Conservation (phyloP, 2,329 filamentous ascomycete genomes). For the Cladosporium cucumerinum region DNA sequence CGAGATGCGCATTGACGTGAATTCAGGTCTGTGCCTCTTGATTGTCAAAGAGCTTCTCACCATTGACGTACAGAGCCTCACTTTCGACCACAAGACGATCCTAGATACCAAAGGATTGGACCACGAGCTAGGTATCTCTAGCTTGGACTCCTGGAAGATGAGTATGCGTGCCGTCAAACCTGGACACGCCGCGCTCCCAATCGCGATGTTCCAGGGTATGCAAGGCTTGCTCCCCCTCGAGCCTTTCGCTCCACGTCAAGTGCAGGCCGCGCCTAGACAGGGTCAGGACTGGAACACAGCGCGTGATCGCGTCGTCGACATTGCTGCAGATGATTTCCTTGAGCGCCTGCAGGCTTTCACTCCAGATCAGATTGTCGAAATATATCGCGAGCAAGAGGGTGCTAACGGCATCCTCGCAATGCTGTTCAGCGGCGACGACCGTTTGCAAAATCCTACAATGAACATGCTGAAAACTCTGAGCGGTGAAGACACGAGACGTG, state of each 20-base stretch:
- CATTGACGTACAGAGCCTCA: slow-evolving; percentile 68
- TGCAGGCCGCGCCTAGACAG: slow-evolving; percentile 46
- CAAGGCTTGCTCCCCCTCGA: slow-evolving; percentile 72
- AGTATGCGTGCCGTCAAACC: slow-evolving; percentile 66
- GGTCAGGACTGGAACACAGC: slow-evolving; percentile 75
- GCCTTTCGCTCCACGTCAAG: slow-evolving; percentile 52
- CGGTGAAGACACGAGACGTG: slow-evolving; percentile 60
- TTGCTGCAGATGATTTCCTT: slow-evolving; percentile 69
- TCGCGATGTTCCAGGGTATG: slow-evolving; percentile 67
- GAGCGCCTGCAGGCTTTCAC: slow-evolving; percentile 76
- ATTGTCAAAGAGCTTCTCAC: slow-evolving; percentile 65
- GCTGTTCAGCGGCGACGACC: slow-evolving; percentile 75
- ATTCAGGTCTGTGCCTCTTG: slow-evolving; percentile 53
- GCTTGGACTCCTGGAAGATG: slow-evolving; percentile 73
- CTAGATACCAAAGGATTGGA: slow-evolving; percentile 60
- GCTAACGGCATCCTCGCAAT: slow-evolving; percentile 73
- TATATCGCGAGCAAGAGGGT: slow-evolving; percentile 66
- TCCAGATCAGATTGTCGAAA: slow-evolving; percentile 61
- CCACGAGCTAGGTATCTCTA: slow-evolving; percentile 65
- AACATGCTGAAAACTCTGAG: slow-evolving; percentile 82
- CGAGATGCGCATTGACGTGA: slow-evolving; percentile 32
- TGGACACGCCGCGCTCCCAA: slow-evolving; percentile 69
- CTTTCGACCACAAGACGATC: slow-evolving; percentile 66
- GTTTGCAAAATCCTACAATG: slow-evolving; percentile 74
- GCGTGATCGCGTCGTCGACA: slow-evolving; percentile 59